A percentile compares a stretch with the other conserved stretches of the same genome.
phyloP scores from a whole-genome alignment of 306 rosid species.

The Quercus parvula region DNA sequence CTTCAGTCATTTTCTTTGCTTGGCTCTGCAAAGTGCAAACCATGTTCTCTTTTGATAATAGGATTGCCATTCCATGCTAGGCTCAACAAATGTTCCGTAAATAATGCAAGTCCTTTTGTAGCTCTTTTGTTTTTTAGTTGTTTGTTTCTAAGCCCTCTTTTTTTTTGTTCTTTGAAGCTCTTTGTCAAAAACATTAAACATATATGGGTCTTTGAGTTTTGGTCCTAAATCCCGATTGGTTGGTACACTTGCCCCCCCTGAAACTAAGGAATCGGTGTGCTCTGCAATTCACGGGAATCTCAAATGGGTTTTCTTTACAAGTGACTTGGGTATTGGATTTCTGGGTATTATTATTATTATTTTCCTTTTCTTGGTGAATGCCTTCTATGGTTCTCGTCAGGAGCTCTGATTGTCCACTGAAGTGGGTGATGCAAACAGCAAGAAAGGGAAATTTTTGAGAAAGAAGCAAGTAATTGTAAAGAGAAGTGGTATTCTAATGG shows the following conservation, averaged over 20 bases:
- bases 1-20: slow-evolving; percentile 34
- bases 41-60: slow-evolving; percentile 19
- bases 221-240: slow-evolving; percentile 20
- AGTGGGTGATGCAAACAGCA: slow-evolving; percentile 3
- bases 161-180: slow-evolving; percentile 14
- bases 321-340: slow-evolving; percentile 24
- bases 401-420: slow-evolving; percentile 15
- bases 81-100: slow-evolving; percentile 36
- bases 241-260: slow-evolving; percentile 2
- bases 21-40: slow-evolving; percentile 8
- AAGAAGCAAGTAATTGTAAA: not conserved
- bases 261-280: slow-evolving; percentile 1
- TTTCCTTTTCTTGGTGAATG: slow-evolving; percentile 12
- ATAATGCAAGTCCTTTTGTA: slow-evolving; percentile 23
- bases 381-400: slow-evolving; percentile 9
- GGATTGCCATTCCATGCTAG: slow-evolving; percentile 25
- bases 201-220: slow-evolving; percentile 12
- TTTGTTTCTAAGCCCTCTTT: slow-evolving; percentile 13
- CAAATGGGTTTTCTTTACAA: slow-evolving; percentile 26
- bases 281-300: slow-evolving; percentile 14
- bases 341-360: not conserved
- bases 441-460: slow-evolving; percentile 8
- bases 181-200: slow-evolving; percentile 6
- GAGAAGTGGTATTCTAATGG: slow-evolving; percentile 40
- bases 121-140: slow-evolving; percentile 28